Evolutionary conservation across 164 flowering plant species (phyloP), one percentile per base, ranked within the genome.

Genomic region (Nymphaea colorata): DNA sequence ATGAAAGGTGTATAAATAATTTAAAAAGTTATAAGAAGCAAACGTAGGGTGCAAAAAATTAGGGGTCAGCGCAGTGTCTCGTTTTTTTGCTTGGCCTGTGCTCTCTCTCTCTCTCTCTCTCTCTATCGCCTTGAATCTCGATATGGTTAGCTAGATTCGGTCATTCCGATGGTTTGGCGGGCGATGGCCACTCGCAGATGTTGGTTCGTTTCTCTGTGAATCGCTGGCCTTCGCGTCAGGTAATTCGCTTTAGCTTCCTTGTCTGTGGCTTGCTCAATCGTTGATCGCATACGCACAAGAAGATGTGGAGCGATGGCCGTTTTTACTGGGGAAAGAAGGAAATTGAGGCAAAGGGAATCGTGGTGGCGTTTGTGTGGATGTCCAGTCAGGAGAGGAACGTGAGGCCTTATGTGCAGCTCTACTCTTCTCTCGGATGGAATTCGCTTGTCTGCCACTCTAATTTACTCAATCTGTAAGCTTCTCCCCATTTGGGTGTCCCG

Each of bases 251-350:
- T 51, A 51, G 57, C 57, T 51, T 51, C 57, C 14, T 47, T 53
- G 4, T 62, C 12, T 62, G 12, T 44, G 67, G 41, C 12, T 43
- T 42, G 44, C 64, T 63, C 5, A 36, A 55, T 62, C 64, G 59
- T 68, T 63, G 62, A 61, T 41, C 69, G 51, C 12, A 25, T 51
- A 51, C 57, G 12, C 57, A 51, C 57, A 51, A 51, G 65, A 65
- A 68, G 74, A 89, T 93, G 98, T 89, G 93, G 97, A 94, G 97
- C 68, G 97, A 96, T 12, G 96, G 97, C n/a, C 86, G 81, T 64
- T 80, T 68, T 68, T 89, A 91, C 69, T 93, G 98, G 98, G 91
- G 94, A 42, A 86, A 83, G 69, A 90, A 76, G 68, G 85, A 78
- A 62, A 80, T 66, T 67, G 80, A 71, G 65, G 74, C 66, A 0